These are phyloP conservation scores for Aspergillus ostianus DNA, from an alignment of 495 filamentous ascomycete species.

Conservation along the genomic window DNA sequence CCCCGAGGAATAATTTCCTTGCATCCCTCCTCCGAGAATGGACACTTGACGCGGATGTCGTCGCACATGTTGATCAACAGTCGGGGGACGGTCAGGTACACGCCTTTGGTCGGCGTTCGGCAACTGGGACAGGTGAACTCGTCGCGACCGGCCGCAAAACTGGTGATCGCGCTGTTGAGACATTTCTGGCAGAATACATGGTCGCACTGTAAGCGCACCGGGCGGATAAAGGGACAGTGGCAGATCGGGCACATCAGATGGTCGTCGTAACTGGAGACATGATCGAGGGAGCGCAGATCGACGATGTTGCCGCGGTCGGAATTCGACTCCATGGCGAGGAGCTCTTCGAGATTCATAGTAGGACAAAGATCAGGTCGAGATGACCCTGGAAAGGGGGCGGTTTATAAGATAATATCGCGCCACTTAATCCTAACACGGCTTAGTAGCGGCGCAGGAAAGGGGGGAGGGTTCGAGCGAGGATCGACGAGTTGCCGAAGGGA, in stretches of 20 bases:
- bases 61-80: constrained; percentile 69
- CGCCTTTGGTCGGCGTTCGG: constrained; percentile 36
- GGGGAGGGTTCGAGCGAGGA: constrained; percentile 12
- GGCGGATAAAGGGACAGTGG: constrained; percentile 68
- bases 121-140: constrained; percentile 48
- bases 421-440: not conserved
- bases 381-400: not conserved
- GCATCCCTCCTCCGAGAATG: constrained; percentile 62
- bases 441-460: not conserved
- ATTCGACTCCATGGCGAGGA: constrained; percentile 34
- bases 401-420: not conserved
- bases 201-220: constrained; percentile 71
- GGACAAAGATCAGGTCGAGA: not conserved
- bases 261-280: constrained; percentile 65
- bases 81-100: constrained; percentile 47
- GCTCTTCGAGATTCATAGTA: constrained; percentile 36
- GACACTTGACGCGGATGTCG: constrained; percentile 72
- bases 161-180: constrained; percentile 58
- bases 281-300: constrained; percentile 71
- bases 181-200: constrained; percentile 76
- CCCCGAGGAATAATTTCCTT: constrained; percentile 58
- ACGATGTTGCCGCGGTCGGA: constrained; percentile 36
- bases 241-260: constrained; percentile 85
- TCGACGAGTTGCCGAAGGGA: constrained; percentile 19
- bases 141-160: constrained; percentile 35